Conservation (phyloP, 768 basidiomycete genomes). For the Pulveroboletus ravenelii region DNA sequence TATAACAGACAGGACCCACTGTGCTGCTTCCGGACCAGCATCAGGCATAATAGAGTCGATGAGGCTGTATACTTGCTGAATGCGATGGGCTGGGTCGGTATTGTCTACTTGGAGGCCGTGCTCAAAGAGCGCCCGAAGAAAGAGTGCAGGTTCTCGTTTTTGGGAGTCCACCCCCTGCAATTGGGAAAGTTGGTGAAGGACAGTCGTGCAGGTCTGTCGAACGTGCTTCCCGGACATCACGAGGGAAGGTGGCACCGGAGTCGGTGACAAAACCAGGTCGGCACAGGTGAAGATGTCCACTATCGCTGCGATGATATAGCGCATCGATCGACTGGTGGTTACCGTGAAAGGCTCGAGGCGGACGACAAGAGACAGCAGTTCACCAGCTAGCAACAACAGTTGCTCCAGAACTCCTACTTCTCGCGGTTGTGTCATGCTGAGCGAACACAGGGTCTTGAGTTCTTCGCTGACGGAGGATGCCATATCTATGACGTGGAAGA, state of each 20-base stretch:
- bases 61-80: slow-evolving; percentile 52
- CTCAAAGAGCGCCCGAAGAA: slow-evolving; percentile 55
- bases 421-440: slow-evolving; percentile 33
- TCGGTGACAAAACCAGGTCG: slow-evolving; percentile 39
- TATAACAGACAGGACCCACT: slow-evolving; percentile 53
- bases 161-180: slow-evolving; percentile 29
- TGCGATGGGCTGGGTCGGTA: slow-evolving; percentile 53
- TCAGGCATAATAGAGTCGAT: slow-evolving; percentile 54
- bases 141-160: slow-evolving; percentile 42
- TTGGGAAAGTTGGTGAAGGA: slow-evolving; percentile 38
- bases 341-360: slow-evolving; percentile 45
- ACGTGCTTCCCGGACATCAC: slow-evolving; percentile 33
- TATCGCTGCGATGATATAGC: slow-evolving; percentile 39
- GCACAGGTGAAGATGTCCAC: slow-evolving; percentile 56
- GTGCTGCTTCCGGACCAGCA: slow-evolving; percentile 15
- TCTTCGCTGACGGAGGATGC: slow-evolving; percentile 48
- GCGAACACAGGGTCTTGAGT: slow-evolving; percentile 48
- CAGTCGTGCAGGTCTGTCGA: slow-evolving; percentile 48
- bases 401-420: slow-evolving; percentile 45
- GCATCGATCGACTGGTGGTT: slow-evolving; percentile 47
- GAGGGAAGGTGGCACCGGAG: slow-evolving; percentile 28
- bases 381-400: slow-evolving; percentile 50
- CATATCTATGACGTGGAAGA: slow-evolving; percentile 52
- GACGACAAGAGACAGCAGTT: slow-evolving; percentile 48
- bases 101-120: slow-evolving; percentile 37